phyloP scores from a whole-genome alignment of 2,329 filamentous ascomycete species.

The Zymoseptoria passerinii region DNA sequence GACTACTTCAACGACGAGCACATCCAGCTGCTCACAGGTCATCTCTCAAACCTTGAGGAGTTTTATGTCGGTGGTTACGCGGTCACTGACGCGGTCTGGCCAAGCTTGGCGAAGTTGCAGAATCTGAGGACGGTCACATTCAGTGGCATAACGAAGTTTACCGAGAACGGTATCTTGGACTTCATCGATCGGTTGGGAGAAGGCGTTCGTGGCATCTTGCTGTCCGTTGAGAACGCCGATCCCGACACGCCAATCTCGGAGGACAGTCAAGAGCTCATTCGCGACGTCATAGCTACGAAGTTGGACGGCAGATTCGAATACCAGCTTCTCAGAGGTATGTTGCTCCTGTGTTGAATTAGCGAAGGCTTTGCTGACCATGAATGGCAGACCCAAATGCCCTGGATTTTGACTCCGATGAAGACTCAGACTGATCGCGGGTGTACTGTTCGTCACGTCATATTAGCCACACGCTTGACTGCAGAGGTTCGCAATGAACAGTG shows the following conservation, averaged over 20 bases:
- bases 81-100: constrained; percentile 43
- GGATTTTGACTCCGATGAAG: constrained; percentile 35
- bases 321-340: constrained; percentile 15
- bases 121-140: constrained; percentile 48
- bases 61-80: constrained; percentile 50
- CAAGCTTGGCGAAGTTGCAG: constrained; percentile 37
- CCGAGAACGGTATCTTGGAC: constrained; percentile 41
- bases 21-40: constrained; percentile 39
- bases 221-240: constrained; percentile 40
- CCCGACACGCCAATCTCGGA: constrained; percentile 34
- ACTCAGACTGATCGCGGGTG: constrained; percentile 39
- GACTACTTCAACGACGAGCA: constrained; percentile 46
- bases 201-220: constrained; percentile 35
- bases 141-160: constrained; percentile 49
- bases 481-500: no score
- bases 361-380: neutral
- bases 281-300: constrained; percentile 32
- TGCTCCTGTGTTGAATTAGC: neutral
- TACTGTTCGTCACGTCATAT: no score
- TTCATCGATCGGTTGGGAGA: constrained; percentile 36
- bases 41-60: constrained; percentile 45
- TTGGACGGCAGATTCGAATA: constrained; percentile 40
- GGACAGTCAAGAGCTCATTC: constrained; percentile 32
- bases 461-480: no score
- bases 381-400: constrained; percentile 37